A percentile compares a stretch with the other conserved stretches of the same genome.
These are phyloP conservation scores for Fragaria iinumae DNA, from an alignment of 306 rosid species.

Conservation along the genomic window DNA sequence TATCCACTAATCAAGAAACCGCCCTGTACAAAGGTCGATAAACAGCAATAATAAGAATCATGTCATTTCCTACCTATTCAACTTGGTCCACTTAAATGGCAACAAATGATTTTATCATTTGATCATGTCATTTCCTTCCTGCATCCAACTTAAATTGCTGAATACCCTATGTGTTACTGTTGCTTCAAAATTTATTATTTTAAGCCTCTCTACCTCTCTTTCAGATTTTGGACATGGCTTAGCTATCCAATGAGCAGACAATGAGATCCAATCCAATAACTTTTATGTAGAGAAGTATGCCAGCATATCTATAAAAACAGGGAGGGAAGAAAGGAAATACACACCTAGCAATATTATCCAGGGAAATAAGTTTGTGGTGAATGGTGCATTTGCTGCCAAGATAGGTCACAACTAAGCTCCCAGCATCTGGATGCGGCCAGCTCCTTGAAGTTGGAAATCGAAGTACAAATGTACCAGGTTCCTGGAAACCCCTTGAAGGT, in stretches of 20 bases:
- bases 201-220: background rate
- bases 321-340: conserved; percentile 21
- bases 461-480: conserved; percentile 86
- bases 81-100: background rate
- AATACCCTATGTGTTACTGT: background rate
- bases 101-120: background rate
- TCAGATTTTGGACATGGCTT: background rate
- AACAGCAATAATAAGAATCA: background rate
- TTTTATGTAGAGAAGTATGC: background rate
- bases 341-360: conserved; percentile 61
- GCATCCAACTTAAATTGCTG: background rate
- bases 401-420: conserved; percentile 75
- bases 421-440: conserved; percentile 99
- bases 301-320: background rate
- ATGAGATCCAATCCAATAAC: background rate
- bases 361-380: conserved; percentile 72
- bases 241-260: background rate
- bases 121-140: background rate
- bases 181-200: background rate
- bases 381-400: conserved; percentile 60
- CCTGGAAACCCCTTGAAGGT: conserved; percentile 78
- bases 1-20: background rate
- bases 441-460: conserved; percentile 94
- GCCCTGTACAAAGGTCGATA: background rate
- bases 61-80: background rate